Conservation (phyloP, 2,329 filamentous ascomycete genomes). For the Botryosphaeria agaves region DNA sequence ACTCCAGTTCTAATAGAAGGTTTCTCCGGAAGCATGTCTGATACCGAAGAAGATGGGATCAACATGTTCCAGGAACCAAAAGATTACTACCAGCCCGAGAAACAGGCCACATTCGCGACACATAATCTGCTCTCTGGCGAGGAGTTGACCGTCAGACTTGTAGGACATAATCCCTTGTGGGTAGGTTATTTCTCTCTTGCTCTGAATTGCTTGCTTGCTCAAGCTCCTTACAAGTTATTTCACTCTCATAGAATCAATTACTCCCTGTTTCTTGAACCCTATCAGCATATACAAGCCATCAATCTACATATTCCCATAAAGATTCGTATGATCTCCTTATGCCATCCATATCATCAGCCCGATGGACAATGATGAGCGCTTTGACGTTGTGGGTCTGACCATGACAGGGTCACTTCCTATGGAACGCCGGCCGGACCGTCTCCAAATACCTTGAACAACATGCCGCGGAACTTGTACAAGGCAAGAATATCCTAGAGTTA, state of each 20-base stretch:
- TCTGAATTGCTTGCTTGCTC: not conserved
- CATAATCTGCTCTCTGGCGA: slow-evolving; percentile 53
- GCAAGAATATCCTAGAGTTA: slow-evolving; percentile 37
- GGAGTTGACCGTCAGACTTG: slow-evolving; percentile 53
- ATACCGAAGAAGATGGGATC: slow-evolving; percentile 17
- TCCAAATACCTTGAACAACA: slow-evolving; percentile 61
- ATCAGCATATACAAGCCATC: not conserved
- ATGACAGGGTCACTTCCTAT: slow-evolving; percentile 67
- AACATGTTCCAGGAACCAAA: slow-evolving; percentile 65
- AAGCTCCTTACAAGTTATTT: not conserved
- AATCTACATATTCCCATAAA: no score
- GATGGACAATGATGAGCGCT: no score
- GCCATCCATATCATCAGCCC: no score
- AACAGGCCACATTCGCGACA: slow-evolving; percentile 53
- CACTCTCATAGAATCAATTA: not conserved
- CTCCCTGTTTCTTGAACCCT: not conserved
- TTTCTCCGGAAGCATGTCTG: slow-evolving; percentile 2
- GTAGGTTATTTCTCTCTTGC: slow-evolving; percentile 23
- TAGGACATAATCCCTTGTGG: slow-evolving; percentile 78
- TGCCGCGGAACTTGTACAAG: slow-evolving; percentile 39
- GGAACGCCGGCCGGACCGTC: slow-evolving; percentile 73
- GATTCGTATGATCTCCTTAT: no score
- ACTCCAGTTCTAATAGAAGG: slow-evolving; percentile 1
- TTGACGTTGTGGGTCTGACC: no score
- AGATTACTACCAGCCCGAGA: slow-evolving; percentile 63